phyloP scores from a whole-genome alignment of 2,329 filamentous ascomycete species.

The Cladorrhinum sp. region DNA sequence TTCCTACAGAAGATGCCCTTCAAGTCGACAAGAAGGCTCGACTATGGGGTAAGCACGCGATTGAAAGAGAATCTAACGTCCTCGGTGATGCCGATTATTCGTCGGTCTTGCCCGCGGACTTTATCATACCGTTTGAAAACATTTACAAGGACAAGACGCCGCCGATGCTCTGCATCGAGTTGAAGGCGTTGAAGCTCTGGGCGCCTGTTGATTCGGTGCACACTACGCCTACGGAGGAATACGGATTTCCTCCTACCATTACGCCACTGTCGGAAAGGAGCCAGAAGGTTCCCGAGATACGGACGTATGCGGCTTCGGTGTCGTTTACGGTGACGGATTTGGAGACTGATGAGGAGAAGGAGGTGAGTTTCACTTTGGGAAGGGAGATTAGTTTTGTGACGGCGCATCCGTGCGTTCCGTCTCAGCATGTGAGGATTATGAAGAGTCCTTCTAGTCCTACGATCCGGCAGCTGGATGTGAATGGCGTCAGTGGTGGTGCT shows the following conservation, averaged over 20 bases:
- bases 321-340: conserved; percentile 43
- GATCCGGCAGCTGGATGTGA: conserved; percentile 55
- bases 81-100: conserved; percentile 55
- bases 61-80: conserved; percentile 60
- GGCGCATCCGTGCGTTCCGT: conserved; percentile 61
- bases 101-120: conserved; percentile 58
- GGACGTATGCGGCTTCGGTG: conserved; percentile 40
- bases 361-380: conserved; percentile 45
- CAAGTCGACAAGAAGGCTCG: conserved; percentile 54
- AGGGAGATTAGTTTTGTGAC: conserved; percentile 65
- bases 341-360: conserved; percentile 36
- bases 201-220: conserved; percentile 43
- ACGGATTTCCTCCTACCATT: conserved; percentile 23
- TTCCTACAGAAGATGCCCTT: conserved; percentile 44
- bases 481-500: conserved; percentile 37
- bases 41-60: conserved; percentile 57
- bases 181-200: conserved; percentile 51
- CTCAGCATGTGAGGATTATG: conserved; percentile 54
- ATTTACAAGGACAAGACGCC: conserved; percentile 48
- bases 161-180: conserved; percentile 44
- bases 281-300: conserved; percentile 30
- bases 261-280: conserved; percentile 39
- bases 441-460: conserved; percentile 59
- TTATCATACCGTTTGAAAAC: conserved; percentile 59
- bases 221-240: conserved; percentile 43